These are phyloP conservation scores for Suillus decipiens DNA, from an alignment of 768 basidiomycete species.

Conservation along the genomic window DNA sequence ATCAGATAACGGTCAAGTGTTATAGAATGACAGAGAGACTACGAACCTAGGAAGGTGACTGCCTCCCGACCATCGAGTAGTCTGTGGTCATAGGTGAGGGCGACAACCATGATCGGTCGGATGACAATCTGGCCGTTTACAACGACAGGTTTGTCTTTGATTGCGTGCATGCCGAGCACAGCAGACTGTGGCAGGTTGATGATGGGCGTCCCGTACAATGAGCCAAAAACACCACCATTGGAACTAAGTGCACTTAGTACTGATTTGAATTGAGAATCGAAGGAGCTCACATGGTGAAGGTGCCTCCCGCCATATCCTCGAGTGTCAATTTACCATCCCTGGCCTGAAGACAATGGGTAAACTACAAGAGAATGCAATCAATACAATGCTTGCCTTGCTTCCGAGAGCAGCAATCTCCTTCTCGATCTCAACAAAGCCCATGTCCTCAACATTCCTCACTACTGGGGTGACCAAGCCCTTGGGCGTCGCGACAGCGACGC, in stretches of 20 bases:
- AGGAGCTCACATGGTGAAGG: conserved; percentile 90
- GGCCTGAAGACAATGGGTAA: conserved; percentile 38
- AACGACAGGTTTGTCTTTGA: conserved; percentile 89
- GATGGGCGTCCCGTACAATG: conserved; percentile 95
- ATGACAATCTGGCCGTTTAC: conserved; percentile 95
- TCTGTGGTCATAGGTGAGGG: conserved; percentile 94
- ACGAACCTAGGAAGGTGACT: conserved; percentile 94
- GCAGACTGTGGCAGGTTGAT: conserved; percentile 96
- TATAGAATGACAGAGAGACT: not conserved
- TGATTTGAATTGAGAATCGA: not conserved
- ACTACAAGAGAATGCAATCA: not conserved
- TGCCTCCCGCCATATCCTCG: conserved; percentile 97
- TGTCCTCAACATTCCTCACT: conserved; percentile 85
- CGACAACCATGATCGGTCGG: conserved; percentile 95
- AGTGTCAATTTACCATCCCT: conserved; percentile 91
- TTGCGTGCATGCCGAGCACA: conserved; percentile 95
- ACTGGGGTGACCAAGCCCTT: conserved; percentile 98
- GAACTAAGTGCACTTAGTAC: conserved; percentile 53
- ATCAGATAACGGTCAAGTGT: conserved; percentile 11
- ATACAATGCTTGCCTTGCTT: conserved; percentile 57
- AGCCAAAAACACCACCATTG: conserved; percentile 98
- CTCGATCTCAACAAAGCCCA: conserved; percentile 91
- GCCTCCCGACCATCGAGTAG: conserved; percentile 95
- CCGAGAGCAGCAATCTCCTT: conserved; percentile 88
- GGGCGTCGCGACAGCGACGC: conserved; percentile 95